These are phyloP conservation scores for Clarireedia homoeocarpa DNA, from an alignment of 2,329 filamentous ascomycete species.

Conservation along the genomic window DNA sequence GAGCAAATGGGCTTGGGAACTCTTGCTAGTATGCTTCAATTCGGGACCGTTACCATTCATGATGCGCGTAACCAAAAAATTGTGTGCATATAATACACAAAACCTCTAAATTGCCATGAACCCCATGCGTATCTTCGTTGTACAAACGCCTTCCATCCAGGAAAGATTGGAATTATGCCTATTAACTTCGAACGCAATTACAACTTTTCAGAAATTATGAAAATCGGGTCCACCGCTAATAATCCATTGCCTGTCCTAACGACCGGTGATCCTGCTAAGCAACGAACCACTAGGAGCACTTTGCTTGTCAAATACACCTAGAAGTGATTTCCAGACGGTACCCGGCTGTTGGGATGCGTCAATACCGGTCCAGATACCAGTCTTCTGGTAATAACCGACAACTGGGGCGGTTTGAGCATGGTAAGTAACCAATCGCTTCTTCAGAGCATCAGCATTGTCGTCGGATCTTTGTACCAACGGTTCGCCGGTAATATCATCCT, in stretches of 20 bases:
- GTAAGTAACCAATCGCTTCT: constrained; percentile 90
- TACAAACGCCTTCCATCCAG: constrained; percentile 22
- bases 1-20: not conserved
- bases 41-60: constrained; percentile 10
- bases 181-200: constrained; percentile 15
- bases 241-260: constrained; percentile 11
- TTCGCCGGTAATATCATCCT: constrained; percentile 93
- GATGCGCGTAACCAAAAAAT: constrained; percentile 16
- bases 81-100: constrained; percentile 23
- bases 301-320: constrained; percentile 71
- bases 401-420: constrained; percentile 91
- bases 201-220: constrained; percentile 26
- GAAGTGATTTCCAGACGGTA: constrained; percentile 88
- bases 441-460: constrained; percentile 91
- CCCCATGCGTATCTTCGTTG: constrained; percentile 22
- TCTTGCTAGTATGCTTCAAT: not conserved
- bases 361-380: constrained; percentile 91
- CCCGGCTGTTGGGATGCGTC: constrained; percentile 95
- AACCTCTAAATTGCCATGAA: constrained; percentile 19
- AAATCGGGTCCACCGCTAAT: constrained; percentile 17
- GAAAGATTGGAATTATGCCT: constrained; percentile 19
- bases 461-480: constrained; percentile 92
- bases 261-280: constrained; percentile 30
- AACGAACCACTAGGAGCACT: constrained; percentile 26
- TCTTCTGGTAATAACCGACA: constrained; percentile 93